Conservation (phyloP, 1,139 yeast genomes). For the Nadsonia starkeyi-henricii region DNA sequence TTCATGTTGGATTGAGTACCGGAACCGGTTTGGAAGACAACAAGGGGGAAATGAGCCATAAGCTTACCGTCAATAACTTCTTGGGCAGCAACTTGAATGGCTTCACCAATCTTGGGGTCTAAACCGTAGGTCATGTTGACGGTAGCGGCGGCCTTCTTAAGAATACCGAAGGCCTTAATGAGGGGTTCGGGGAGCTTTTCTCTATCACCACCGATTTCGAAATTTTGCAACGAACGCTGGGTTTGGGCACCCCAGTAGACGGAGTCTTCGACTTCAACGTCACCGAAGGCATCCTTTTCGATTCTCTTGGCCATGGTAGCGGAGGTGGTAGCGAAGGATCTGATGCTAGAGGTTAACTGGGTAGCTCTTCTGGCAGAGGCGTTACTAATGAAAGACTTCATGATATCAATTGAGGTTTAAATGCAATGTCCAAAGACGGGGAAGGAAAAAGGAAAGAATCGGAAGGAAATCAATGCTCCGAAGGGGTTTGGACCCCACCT, state of each 20-base stretch:
- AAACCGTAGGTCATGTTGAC: constrained; percentile 79
- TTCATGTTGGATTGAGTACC: constrained; percentile 99
- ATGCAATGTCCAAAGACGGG: too few relatives aligned
- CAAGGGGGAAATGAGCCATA: constrained; percentile 90
- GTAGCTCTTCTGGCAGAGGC: constrained; percentile 18
- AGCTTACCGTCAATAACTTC: constrained; percentile 89
- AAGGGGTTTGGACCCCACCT: too few relatives aligned
- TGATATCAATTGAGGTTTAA: not conserved
- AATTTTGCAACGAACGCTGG: constrained; percentile 74
- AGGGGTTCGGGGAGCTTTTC: constrained; percentile 89
- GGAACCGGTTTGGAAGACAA: constrained; percentile 96
- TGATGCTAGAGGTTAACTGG: constrained; percentile 1
- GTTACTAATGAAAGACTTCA: not conserved
- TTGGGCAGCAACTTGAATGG: constrained; percentile 87
- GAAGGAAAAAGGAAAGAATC: too few relatives aligned
- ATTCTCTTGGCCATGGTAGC: constrained; percentile 34
- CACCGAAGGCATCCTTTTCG: constrained; percentile 95
- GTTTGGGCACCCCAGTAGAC: constrained; percentile 98
- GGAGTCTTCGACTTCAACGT: constrained; percentile 72
- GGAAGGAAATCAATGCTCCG: too few relatives aligned
- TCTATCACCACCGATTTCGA: constrained; percentile 86
- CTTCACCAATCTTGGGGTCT: constrained; percentile 69
- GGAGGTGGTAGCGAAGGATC: constrained; percentile 11
- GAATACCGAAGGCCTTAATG: constrained; percentile 79
- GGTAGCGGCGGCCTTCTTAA: constrained; percentile 89